These are phyloP conservation scores for Zymoseptoria tritici DNA, from an alignment of 2,329 filamentous ascomycete genomes.

Conservation along the genomic window DNA sequence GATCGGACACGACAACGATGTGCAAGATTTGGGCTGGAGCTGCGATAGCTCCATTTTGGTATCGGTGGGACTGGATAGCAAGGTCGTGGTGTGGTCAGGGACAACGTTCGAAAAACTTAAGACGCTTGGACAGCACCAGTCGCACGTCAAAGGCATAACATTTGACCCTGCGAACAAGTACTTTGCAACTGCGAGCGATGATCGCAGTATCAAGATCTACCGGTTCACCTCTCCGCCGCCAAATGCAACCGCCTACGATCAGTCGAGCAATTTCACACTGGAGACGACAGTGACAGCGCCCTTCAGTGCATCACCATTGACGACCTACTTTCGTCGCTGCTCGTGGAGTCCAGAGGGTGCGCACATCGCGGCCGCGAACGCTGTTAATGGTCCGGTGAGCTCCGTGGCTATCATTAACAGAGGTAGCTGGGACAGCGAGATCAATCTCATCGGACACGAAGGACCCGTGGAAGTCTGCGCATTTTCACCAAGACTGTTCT, in stretches of 20 bases:
- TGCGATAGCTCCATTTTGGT: conserved; percentile 91
- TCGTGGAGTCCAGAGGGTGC: conserved; percentile 98
- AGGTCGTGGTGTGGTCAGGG: conserved; percentile 96
- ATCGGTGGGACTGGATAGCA: conserved; percentile 92
- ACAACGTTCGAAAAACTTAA: conserved; percentile 98
- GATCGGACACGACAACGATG: conserved; percentile 96
- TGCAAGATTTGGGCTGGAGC: conserved; percentile 96
- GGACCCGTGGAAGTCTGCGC: conserved; percentile 95
- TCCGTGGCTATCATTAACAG: conserved; percentile 94
- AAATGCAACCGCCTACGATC: conserved; percentile 89
- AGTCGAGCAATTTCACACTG: conserved; percentile 91
- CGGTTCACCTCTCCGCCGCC: conserved; percentile 85
- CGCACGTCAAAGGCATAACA: conserved; percentile 96
- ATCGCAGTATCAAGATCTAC: conserved; percentile 93
- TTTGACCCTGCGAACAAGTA: conserved; percentile 99
- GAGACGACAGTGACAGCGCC: conserved; percentile 85
- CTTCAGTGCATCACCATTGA: conserved; percentile 85
- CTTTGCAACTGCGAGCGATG: conserved; percentile 95
- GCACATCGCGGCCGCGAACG: conserved; percentile 93
- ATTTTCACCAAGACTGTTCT: conserved; percentile 88
- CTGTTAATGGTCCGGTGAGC: conserved; percentile 93
- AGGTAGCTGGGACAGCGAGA: conserved; percentile 88
- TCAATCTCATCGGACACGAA: conserved; percentile 95
- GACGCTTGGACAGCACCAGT: conserved; percentile 84
- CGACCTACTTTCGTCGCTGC: conserved; percentile 91